A percentile compares a stretch with the other conserved stretches of the same genome.
These are phyloP conservation scores for Tolypocladium sp. DNA, from an alignment of 2,329 filamentous ascomycete species.

Conservation along the genomic window DNA sequence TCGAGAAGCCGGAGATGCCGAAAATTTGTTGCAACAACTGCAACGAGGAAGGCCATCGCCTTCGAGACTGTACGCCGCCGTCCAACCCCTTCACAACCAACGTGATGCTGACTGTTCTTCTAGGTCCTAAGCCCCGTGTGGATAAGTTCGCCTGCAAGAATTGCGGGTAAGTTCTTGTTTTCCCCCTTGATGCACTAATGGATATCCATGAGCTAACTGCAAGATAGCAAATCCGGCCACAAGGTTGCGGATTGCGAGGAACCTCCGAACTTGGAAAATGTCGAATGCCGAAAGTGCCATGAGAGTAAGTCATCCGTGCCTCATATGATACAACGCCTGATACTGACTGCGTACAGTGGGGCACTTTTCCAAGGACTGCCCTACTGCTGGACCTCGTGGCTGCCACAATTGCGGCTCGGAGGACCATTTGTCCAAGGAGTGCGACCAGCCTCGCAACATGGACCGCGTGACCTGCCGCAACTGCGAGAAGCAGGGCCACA, in stretches of 20 bases:
- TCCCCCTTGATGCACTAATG: constrained; percentile 1
- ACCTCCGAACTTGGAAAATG: constrained; percentile 50
- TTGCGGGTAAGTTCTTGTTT: constrained; percentile 38
- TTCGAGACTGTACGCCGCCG: constrained; percentile 53
- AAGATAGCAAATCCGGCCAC: constrained; percentile 38
- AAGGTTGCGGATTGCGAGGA: constrained; percentile 42
- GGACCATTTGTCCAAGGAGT: constrained; percentile 47
- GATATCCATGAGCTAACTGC: constrained; percentile 1
- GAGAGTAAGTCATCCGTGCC: constrained; percentile 37
- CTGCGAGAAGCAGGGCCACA: constrained; percentile 53
- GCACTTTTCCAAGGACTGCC: constrained; percentile 56
- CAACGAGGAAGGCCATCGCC: constrained; percentile 51
- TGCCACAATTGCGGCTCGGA: constrained; percentile 57
- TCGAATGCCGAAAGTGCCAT: constrained; percentile 58
- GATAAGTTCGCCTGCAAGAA: constrained; percentile 62
- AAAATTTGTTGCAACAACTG: constrained; percentile 58
- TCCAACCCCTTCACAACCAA: not conserved
- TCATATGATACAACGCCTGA: not conserved
- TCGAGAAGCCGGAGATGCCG: constrained; percentile 33
- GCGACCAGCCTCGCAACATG: constrained; percentile 34
- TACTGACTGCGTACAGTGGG: constrained; percentile 31
- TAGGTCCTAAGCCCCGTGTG: constrained; percentile 49
- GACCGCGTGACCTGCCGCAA: constrained; percentile 47
- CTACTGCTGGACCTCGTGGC: constrained; percentile 44
- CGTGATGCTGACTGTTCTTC: constrained; percentile 2